A percentile compares a stretch with the other conserved stretches of the same genome.
These are phyloP conservation scores for Tuber borchii DNA, from an alignment of 495 filamentous ascomycete genomes.

Conservation along the genomic window DNA sequence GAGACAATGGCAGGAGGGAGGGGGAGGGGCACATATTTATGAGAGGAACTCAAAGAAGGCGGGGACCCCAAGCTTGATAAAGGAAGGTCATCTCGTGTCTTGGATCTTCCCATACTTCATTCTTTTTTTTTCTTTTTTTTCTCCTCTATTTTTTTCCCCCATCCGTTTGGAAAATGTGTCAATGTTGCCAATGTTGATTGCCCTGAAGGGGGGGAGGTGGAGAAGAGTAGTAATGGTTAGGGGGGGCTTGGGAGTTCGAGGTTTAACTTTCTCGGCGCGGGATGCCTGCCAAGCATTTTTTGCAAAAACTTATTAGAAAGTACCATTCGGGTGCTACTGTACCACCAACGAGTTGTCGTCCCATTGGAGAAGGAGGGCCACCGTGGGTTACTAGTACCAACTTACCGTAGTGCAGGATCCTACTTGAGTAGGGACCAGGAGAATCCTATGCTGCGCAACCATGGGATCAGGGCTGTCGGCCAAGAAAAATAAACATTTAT, in stretches of 20 bases:
- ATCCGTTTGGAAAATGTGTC: not conserved
- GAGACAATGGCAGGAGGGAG: not conserved
- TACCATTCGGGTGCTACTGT: no score
- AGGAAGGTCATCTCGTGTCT: slow-evolving; percentile 1
- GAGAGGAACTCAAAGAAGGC: not conserved
- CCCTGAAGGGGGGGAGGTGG: not conserved
- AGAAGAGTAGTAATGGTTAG: not conserved
- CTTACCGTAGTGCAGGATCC: not conserved
- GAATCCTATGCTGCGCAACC: not conserved
- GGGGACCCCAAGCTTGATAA: not conserved
- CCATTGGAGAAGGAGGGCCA: not conserved
- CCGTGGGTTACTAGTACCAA: no score
- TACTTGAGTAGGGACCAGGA: not conserved
- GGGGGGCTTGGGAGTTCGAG: not conserved
- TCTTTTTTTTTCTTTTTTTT: not conserved
- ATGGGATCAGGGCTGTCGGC: not conserved
- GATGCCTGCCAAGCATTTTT: not conserved
- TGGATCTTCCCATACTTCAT: not conserved
- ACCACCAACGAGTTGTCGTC: not conserved
- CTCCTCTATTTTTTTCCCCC: not conserved
- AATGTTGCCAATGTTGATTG: slow-evolving; percentile 5
- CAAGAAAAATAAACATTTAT: not conserved
- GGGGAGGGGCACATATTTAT: slow-evolving; percentile 4
- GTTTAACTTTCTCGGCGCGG: not conserved
- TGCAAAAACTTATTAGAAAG: not conserved